Base-by-base conservation (phyloP, 192 early-diverging fungal genomes). In the Dispira parvispora region DNA sequence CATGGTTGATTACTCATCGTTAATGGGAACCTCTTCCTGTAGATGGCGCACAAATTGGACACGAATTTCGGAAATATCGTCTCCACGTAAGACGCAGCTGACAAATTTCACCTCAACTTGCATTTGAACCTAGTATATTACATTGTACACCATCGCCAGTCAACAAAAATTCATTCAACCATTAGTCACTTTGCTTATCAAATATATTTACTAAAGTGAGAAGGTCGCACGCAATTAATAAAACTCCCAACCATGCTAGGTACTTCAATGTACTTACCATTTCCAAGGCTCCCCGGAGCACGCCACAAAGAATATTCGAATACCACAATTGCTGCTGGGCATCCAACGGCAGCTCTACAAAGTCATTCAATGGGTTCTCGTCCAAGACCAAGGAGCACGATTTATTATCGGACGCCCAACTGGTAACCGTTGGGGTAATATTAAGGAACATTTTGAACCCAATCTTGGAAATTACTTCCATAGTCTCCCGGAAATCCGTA, bases 371-470 rank as follows among this genome's bases (percentile, higher is more conserved):
- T 10, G 96, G 96, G 65, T 99, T 99, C 43, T 97, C 94, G 27
- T 98, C 94, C 28, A 99, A 64, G 1, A 93, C 70, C 9, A 99
- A 71, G n/a, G 92, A 96, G 63, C 95, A 97, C 69, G 96, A 93
- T 63, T 87, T 85, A 10, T 67, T 70, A 70, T 98, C 91, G 8
- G 80, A 46, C 9, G 90, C 86, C 82, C 86, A 89, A 63, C 86
- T 87, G 18, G 89, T 67, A 28, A 99, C 73, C 1, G 75, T 78
- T 0, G 96, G 96, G 32, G 87, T 75, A 38, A 98, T 88, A 66
- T 89, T 89, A 45, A 99, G 81, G 71, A 95, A 98, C 65, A 94
- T 85, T 68, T 93, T 92, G 82, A 99, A 99, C 21, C 90, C 96
- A 45, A 90, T 72, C 87, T 98, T 98, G 43, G 94, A 78, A n/a